Percentiles rank a stretch among this genome's conserved stretches.
These are phyloP conservation scores for Trichophyton rubrum DNA, from an alignment of 2,329 filamentous ascomycete genomes.

Conservation along the genomic window DNA sequence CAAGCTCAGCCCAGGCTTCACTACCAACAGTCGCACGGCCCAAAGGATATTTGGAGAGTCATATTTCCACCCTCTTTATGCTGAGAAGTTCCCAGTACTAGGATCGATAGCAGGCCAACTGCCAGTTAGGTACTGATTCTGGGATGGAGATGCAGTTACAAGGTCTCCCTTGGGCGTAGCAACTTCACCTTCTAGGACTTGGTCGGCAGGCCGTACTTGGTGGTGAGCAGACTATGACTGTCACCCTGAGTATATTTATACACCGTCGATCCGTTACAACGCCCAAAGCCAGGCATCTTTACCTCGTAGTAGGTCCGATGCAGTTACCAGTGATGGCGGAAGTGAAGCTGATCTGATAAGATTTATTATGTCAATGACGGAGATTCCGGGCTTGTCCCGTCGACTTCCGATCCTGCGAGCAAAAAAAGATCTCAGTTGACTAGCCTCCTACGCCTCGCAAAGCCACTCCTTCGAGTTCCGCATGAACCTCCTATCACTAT, in stretches of 20 bases:
- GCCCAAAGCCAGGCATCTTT: no score
- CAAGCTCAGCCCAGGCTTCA: constrained; percentile 22
- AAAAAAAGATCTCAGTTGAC: not conserved
- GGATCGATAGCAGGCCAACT: constrained; percentile 30
- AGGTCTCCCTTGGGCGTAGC: constrained; percentile 36
- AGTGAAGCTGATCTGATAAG: no score
- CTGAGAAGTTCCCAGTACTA: constrained; percentile 22
- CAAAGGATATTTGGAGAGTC: constrained; percentile 36
- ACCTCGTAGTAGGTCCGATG: no score
- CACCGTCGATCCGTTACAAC: no score
- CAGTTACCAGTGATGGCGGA: constrained; percentile 32
- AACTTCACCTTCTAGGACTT: constrained; percentile 38
- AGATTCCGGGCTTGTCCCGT: no score
- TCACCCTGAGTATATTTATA: constrained; percentile 35
- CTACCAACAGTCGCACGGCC: constrained; percentile 38
- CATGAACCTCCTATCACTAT: no score
- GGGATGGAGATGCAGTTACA: constrained; percentile 29
- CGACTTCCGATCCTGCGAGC: no score
- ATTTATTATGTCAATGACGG: no score
- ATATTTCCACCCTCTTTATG: constrained; percentile 28
- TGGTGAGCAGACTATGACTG: constrained; percentile 44
- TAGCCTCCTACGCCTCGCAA: no score
- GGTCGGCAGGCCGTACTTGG: constrained; percentile 40
- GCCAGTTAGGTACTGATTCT: constrained; percentile 35
- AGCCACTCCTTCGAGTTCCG: not conserved